Evolutionary conservation across 495 filamentous ascomycete genomes (phyloP), one percentile per base, ranked within the genome.

Genomic region (Trichoderma gamsii): DNA sequence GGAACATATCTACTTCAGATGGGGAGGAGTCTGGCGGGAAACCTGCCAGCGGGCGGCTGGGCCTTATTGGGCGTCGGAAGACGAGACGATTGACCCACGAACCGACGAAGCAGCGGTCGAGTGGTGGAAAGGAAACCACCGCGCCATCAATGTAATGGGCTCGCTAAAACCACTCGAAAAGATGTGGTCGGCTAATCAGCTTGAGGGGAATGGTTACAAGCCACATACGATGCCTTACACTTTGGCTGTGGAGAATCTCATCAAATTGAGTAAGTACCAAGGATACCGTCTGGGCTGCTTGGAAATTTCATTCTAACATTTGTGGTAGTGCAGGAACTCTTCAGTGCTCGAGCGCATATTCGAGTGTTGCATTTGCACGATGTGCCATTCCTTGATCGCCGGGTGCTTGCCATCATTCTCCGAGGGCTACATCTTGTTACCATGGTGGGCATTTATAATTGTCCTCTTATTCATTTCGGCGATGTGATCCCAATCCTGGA

Each of bases 381-480:
- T 23, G 43, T 66, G 6, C 41, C 38, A 16, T 25, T 66, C 8
- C 65, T 66, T n/a, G 65, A 66, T 18, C 65, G 65, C 7, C 65
- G 65, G n/a, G 18, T 66, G 21, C 38, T 66, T 23, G 65, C 65
- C 4, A 29, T 66, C 0, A 66, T 66, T 4, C n/a, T 66, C 4
- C 65, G 65, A 4, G 44, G 65, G 11, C 27, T 43, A 7, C 65
- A 41, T 2, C 41, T 51, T 32, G 65, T 52, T 7, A 18, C 16
- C 13, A 27, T 32, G 41, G 41, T 66, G 43, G 65, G 65, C 41
- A 23, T 66, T 4, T 66, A 66, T 23, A 66, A 52, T 18, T 66
- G 65, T 25, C 65, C 43, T 9, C 65, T 66, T 3, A 27, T 66
- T 16, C 38, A 66, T 25, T 66, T 49, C 29, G 65, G 41, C 65